Base-by-base conservation (phyloP, 1,139 yeast genomes). In the Kurtzmaniella quercitrusa region DNA sequence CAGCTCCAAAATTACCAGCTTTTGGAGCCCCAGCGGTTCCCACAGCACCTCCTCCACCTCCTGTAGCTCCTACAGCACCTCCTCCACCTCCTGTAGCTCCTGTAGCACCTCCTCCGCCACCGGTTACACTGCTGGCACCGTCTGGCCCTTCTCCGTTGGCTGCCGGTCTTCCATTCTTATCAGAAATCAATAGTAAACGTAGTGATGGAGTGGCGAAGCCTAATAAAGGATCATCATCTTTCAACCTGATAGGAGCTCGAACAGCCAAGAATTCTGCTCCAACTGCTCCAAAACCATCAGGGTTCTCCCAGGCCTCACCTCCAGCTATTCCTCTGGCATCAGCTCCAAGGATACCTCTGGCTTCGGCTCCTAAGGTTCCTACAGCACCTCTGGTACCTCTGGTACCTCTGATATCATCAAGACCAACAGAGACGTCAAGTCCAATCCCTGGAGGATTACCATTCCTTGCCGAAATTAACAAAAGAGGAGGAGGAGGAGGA, bases 181-280 rank as follows among this genome's bases (percentile, higher is more conserved):
- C 71, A 2, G 65, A 71, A 47, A 71, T 72, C 43, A 70, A 70
- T 45, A 65, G 73, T 1, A 66, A 65, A 49, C 57, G 77, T 49
- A 59, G 57, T 43, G 74, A 72, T 11, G 37, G 56, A 3, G 59
- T 54, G 49, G 74, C 68, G 1, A 74, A 67, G 46, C 71, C 63
- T 1, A 41, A 51, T 21, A 46, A 45, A 7, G 54, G 55, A 3
- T 38, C 57, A 29, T 11, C 15, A 3, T 52, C 61, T 21, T 44
- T 54, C 12, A 18, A 50, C 9, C 39, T 50, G 19, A 41, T 47
- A 10, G 14, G 37, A 5, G 45, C 57, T 16, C 46, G 14, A n/a
- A 4, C n/a, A n/a, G n/a, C n/a, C n/a, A n/a, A n/a, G n/a, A n/a
- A n/a, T n/a, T n/a, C n/a, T n/a, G n/a, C 31, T 27, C n/a, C 31